phyloP scores from a whole-genome alignment of 1,139 yeast species.

The Debaryomyces sp. region DNA sequence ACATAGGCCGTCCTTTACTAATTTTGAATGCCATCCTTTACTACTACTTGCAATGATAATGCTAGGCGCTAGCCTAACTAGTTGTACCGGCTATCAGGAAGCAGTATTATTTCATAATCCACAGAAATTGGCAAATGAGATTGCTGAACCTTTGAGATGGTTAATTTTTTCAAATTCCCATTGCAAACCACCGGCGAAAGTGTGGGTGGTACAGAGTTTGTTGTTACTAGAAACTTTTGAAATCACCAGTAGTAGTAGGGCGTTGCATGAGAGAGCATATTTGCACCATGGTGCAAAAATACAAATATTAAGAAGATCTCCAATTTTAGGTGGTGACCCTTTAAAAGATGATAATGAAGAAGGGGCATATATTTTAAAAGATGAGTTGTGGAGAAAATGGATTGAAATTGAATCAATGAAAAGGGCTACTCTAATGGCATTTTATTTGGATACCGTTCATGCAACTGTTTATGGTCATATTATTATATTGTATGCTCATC shows the following conservation, averaged over 20 bases:
- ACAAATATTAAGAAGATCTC: slow-evolving; percentile 68
- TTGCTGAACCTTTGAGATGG: slow-evolving; percentile 68
- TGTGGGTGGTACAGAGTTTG: slow-evolving; percentile 67
- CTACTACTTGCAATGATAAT: slow-evolving; percentile 57
- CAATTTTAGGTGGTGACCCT: slow-evolving; percentile 68
- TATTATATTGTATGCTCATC: slow-evolving; percentile 32
- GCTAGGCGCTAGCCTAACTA: slow-evolving; percentile 50
- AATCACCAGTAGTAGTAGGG: slow-evolving; percentile 45
- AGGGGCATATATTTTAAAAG: slow-evolving; percentile 18
- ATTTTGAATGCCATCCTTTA: slow-evolving; percentile 53
- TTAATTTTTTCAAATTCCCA: slow-evolving; percentile 56
- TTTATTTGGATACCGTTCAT: slow-evolving; percentile 33
- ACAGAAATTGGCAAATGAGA: slow-evolving; percentile 31
- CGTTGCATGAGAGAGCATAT: slow-evolving; percentile 68
- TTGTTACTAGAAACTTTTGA: slow-evolving; percentile 65
- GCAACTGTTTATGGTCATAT: slow-evolving; percentile 37
- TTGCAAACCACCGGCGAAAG: slow-evolving; percentile 54
- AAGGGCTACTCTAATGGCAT: slow-evolving; percentile 34
- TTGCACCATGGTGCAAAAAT: slow-evolving; percentile 75
- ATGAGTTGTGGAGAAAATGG: slow-evolving; percentile 31
- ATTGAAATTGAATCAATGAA: slow-evolving; percentile 37
- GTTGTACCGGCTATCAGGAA: slow-evolving; percentile 20
- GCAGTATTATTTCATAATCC: slow-evolving; percentile 18
- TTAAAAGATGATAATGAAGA: slow-evolving; percentile 25
- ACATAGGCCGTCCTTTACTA: slow-evolving; percentile 62